Percentiles rank a stretch among this genome's conserved stretches.
These are phyloP conservation scores for Sporothrix pseudoabietina DNA, from an alignment of 2,329 filamentous ascomycete genomes.

Conservation along the genomic window DNA sequence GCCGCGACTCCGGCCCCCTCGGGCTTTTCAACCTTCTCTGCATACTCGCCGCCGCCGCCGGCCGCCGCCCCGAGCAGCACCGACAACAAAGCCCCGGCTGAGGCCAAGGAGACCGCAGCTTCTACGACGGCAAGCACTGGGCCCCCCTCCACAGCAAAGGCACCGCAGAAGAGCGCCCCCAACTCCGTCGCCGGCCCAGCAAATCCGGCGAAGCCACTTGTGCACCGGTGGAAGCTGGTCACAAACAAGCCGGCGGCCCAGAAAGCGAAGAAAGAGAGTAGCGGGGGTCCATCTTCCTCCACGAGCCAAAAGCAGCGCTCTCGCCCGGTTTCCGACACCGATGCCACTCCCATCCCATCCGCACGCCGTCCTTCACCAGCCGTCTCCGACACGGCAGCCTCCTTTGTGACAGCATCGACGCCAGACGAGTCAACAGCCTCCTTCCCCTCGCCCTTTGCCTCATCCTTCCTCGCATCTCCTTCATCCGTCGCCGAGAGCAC, in stretches of 20 bases:
- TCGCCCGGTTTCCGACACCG: not conserved
- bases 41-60: constrained; percentile 20
- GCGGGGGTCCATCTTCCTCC: not conserved
- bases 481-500: constrained; percentile 18
- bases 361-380: constrained; percentile 19
- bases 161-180: not conserved
- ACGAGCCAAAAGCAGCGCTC: not conserved
- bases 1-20: not conserved
- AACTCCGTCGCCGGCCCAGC: not conserved
- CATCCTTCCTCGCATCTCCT: constrained; percentile 25
- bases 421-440: constrained; percentile 5
- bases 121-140: not conserved
- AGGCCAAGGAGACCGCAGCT: not conserved
- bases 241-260: constrained; percentile 31
- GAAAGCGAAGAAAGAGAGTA: constrained; percentile 16
- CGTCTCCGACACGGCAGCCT: constrained; percentile 19
- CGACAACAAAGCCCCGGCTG: not conserved
- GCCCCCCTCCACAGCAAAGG: not conserved
- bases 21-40: constrained; percentile 7
- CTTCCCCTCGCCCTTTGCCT: constrained; percentile 15
- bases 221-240: constrained; percentile 39
- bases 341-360: not conserved
- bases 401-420: not conserved
- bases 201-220: constrained; percentile 29
- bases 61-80: constrained; percentile 8